Conservation (phyloP, 2,329 filamentous ascomycete genomes). For the Penicillium sp. region DNA sequence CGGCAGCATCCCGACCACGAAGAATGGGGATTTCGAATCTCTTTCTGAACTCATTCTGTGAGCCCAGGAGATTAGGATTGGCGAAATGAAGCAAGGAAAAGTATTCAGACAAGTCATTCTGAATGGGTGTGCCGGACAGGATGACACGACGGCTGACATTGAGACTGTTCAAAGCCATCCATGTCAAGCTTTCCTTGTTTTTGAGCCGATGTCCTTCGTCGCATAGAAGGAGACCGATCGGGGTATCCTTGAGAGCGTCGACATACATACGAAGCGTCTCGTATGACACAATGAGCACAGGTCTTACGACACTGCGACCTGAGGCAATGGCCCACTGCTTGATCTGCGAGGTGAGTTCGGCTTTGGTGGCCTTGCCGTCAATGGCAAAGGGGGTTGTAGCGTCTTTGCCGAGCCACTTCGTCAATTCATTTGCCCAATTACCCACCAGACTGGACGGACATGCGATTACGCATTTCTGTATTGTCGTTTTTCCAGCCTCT, state of each 20-base stretch:
- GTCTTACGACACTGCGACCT: slow-evolving; percentile 81
- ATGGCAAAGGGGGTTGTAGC: slow-evolving; percentile 91
- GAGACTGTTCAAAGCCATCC: slow-evolving; percentile 79
- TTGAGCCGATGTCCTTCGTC: slow-evolving; percentile 96
- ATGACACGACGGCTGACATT: slow-evolving; percentile 91
- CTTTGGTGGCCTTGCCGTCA: slow-evolving; percentile 92
- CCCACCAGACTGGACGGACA: slow-evolving; percentile 94
- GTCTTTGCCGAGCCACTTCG: slow-evolving; percentile 92
- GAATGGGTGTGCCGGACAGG: slow-evolving; percentile 91
- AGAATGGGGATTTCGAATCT: slow-evolving; percentile 90
- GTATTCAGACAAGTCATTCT: slow-evolving; percentile 98
- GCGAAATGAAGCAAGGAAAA: slow-evolving; percentile 94
- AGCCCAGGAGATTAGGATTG: slow-evolving; percentile 86
- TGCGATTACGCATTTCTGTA: slow-evolving; percentile 94
- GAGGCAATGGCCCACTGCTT: slow-evolving; percentile 91
- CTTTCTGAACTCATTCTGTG: slow-evolving; percentile 85
- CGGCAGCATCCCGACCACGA: slow-evolving; percentile 82
- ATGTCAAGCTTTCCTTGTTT: slow-evolving; percentile 94
- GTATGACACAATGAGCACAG: slow-evolving; percentile 95
- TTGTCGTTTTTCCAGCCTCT: slow-evolving; percentile 85
- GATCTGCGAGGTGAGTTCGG: slow-evolving; percentile 82
- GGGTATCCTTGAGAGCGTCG: slow-evolving; percentile 80
- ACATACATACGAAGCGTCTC: slow-evolving; percentile 89
- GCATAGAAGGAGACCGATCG: slow-evolving; percentile 87
- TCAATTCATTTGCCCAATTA: slow-evolving; percentile 95